These are phyloP conservation scores for Cadophora malorum DNA, from an alignment of 2,329 filamentous ascomycete species.

Conservation along the genomic window DNA sequence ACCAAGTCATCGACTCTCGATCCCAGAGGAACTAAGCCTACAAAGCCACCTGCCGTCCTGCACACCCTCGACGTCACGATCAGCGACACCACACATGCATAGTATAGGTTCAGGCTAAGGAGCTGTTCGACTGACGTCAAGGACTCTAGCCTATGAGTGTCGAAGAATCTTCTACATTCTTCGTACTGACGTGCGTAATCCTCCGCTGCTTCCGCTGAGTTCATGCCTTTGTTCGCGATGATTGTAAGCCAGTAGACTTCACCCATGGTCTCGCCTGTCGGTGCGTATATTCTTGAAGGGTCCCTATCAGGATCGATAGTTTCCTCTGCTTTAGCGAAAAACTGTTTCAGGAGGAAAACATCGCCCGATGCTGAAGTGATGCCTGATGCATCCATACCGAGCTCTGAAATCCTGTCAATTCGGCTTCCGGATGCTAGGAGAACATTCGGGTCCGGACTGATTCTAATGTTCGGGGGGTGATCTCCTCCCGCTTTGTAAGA, in stretches of 20 bases:
- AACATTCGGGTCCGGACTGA: background rate
- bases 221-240: background rate
- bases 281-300: background rate
- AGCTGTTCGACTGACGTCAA: background rate
- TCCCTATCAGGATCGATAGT: background rate
- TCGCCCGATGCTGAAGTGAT: background rate
- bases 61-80: background rate
- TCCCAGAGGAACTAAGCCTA: background rate
- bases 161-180: background rate
- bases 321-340: background rate
- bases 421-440: background rate
- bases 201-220: background rate
- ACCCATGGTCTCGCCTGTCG: background rate
- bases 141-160: background rate
- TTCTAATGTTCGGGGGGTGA: background rate
- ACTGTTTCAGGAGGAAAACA: background rate
- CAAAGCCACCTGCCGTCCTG: background rate
- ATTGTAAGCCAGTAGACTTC: background rate
- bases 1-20: background rate
- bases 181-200: background rate
- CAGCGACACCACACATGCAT: background rate
- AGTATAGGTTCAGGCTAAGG: background rate
- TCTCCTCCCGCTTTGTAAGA: slow-evolving; percentile 1
- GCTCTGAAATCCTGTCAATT: background rate
- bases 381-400: background rate